Evolutionary conservation across 2,329 filamentous ascomycete species (phyloP).

Genomic region (Myriosclerotinia duriaeana): DNA sequence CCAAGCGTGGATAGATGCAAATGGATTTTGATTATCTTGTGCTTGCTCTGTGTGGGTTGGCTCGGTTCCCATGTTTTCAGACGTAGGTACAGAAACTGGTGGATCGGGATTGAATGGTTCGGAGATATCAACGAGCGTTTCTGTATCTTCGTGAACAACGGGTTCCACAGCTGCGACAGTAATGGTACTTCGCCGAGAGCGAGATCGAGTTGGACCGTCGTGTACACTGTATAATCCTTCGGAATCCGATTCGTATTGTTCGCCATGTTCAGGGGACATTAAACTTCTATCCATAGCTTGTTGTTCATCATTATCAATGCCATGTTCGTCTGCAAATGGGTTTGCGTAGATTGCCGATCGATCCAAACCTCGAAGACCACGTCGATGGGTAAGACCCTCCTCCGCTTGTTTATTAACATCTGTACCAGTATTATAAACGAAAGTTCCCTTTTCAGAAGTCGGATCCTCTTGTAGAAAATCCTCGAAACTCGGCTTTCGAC

Average conservation of each 20-base stretch:
- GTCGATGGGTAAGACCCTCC: constrained; percentile 46
- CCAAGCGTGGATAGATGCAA: constrained; percentile 65
- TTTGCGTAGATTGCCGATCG: constrained; percentile 52
- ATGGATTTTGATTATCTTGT: constrained; percentile 52
- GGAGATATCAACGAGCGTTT: constrained; percentile 38
- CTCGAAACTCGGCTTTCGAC: constrained; percentile 49
- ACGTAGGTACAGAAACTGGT: constrained; percentile 34
- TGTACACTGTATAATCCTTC: constrained; percentile 43
- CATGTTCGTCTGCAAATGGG: constrained; percentile 51
- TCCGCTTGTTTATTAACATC: constrained; percentile 44
- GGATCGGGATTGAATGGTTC: constrained; percentile 33
- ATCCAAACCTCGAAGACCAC: constrained; percentile 50
- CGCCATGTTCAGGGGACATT: constrained; percentile 30
- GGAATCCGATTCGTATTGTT: constrained; percentile 58
- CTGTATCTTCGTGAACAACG: constrained; percentile 20
- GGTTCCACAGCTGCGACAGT: constrained; percentile 28
- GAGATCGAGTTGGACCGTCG: constrained; percentile 27
- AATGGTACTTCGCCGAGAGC: constrained; percentile 28
- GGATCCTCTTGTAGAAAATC: constrained; percentile 56
- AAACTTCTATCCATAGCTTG: constrained; percentile 43
- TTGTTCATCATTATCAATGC: constrained; percentile 46
- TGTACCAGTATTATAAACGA: constrained; percentile 58
- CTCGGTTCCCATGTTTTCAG: constrained; percentile 30
- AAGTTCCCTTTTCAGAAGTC: constrained; percentile 54
- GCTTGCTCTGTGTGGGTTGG: constrained; percentile 51